Base-by-base conservation (phyloP, 2,329 filamentous ascomycete species). In the Paecilomyces variotii region DNA sequence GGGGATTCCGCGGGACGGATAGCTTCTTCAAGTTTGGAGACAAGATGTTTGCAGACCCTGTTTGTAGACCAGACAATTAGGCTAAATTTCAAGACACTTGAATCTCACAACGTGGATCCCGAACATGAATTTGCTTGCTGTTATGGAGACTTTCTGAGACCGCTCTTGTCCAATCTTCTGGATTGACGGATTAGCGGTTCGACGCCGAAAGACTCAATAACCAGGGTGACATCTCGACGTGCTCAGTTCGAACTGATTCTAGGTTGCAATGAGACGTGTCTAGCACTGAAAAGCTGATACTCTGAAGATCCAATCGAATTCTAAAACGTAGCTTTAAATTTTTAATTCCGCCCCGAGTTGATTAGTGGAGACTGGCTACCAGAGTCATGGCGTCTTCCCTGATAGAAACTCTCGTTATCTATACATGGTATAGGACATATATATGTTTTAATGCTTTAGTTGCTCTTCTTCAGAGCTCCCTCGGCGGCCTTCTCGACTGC, bases 401-500 rank as follows among this genome's bases (percentile, higher is more conserved):
- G 39, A 45, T 24, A 45, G n/a, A 32, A 9, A 19, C 39, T 45
- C 39, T 19, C 39, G 19, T 19, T 45, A 19, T 45, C 39, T 4
- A 45, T 45, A 45, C 35, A 45, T n/a, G 14, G 14, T 19, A 45
- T 45, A 45, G n/a, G 12, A 45, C 14, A 45, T 45, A 39, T 39
- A 19, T 45, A 14, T 19, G 19, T 45, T 45, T 45, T 4, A 45
- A 45, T 45, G 35, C 14, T 45, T 45, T 45, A 45, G 39, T n/a
- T 45, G 39, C 39, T 45, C 39, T 45, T 19, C n/a, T 45, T n/a
- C 39, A 45, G 39, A 24, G 39, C 39, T 3, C n/a, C n/a, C 39
- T 45, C n/a, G 25, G 60, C 58, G 11, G 64, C 56, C 62, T 67
- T 67, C 66, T 56, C 71, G 26, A 64, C 67, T 6, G 64, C 62